Base-by-base conservation (phyloP, 2,329 filamentous ascomycete genomes). In the Colletotrichum liaoningense region DNA sequence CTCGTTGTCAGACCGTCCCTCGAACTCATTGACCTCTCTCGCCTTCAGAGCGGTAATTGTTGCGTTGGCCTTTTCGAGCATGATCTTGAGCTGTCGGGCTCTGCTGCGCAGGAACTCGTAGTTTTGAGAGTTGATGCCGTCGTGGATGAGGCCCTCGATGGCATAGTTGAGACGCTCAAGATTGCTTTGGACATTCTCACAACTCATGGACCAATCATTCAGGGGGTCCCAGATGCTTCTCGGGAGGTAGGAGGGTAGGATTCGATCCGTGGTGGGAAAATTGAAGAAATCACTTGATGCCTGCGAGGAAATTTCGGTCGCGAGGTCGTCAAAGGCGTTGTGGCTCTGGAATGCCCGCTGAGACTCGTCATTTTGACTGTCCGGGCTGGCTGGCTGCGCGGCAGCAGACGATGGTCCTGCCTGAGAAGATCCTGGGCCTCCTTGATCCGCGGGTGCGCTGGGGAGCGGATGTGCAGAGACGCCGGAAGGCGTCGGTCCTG, bases 61-160 rank as follows among this genome's bases (percentile, higher is more conserved):
- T 22, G 22, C 24, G 2, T 12, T 28, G 26, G 69, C 64, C 1
- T 68, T 22, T n/a, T 52, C 56, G 16, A 67, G 46, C 16, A 55
- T 5, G 14, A 54, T 55, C 55, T 19, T 12, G 28, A 71, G n/a
- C 2, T 67, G 28, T 16, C 67, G 68, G 5, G 28, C n/a, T n/a
- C n/a, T 57, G 4, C 19, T 30, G 24, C 46, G 30, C 30, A 67
- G 22, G 3, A 24, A 58, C 2, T 65, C 54, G 2, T 65, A 54
- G 16, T 35, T 38, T 4, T 58, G 12, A 26, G 28, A 42, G 22
- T 52, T 69, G 52, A 22, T 11, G 35, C 52, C 54, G 2, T 56
- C 26, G 38, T 38, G 12, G 16, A 65, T 55, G n/a, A 69, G 67
- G 8, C n/a, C 19, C 52, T 69, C 60, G n/a, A 69, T 30, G 6